A percentile compares a stretch with the other conserved stretches of the same genome.
phyloP scores from a whole-genome alignment of 1,139 yeast species.

The Magnusiomyces sp. region DNA sequence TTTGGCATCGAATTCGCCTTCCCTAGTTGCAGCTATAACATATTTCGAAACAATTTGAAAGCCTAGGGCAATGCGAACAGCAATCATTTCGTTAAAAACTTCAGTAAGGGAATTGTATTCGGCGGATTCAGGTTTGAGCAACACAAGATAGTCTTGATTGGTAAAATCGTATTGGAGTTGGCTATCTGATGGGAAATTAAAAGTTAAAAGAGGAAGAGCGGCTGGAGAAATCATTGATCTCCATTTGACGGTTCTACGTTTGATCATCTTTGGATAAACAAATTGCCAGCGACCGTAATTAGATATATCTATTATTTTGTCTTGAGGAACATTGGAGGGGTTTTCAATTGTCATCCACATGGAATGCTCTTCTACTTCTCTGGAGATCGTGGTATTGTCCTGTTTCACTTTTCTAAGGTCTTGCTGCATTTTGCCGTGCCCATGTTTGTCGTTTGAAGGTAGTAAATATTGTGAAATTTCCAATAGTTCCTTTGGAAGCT shows the following conservation, averaged over 20 bases:
- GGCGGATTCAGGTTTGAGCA: slow-evolving; percentile 46
- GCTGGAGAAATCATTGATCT: slow-evolving; percentile 90
- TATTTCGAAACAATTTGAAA: slow-evolving; percentile 81
- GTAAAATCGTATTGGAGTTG: slow-evolving; percentile 44
- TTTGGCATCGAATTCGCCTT: slow-evolving; percentile 42
- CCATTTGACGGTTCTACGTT: slow-evolving; percentile 75
- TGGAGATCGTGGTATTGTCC: neutral
- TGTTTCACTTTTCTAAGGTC: slow-evolving; percentile 6
- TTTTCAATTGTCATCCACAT: slow-evolving; percentile 26
- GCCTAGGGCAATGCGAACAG: slow-evolving; percentile 72
- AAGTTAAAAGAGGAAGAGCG: slow-evolving; percentile 72
- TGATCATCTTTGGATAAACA: slow-evolving; percentile 66
- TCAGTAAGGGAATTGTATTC: slow-evolving; percentile 50
- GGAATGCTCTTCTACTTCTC: slow-evolving; percentile 11
- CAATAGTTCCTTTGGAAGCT: too few species aligned
- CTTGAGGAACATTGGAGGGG: slow-evolving; percentile 25
- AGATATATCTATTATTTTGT: slow-evolving; percentile 22
- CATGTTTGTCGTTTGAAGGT: too few species aligned
- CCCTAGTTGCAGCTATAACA: slow-evolving; percentile 51
- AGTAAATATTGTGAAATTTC: too few species aligned
- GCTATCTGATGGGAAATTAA: slow-evolving; percentile 59
- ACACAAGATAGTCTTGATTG: slow-evolving; percentile 56
- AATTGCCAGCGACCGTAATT: slow-evolving; percentile 74
- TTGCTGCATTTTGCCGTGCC: too few species aligned
- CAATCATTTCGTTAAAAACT: slow-evolving; percentile 79